phyloP scores from a whole-genome alignment of 2,329 filamentous ascomycete species.

The Hypoxylon sp. region DNA sequence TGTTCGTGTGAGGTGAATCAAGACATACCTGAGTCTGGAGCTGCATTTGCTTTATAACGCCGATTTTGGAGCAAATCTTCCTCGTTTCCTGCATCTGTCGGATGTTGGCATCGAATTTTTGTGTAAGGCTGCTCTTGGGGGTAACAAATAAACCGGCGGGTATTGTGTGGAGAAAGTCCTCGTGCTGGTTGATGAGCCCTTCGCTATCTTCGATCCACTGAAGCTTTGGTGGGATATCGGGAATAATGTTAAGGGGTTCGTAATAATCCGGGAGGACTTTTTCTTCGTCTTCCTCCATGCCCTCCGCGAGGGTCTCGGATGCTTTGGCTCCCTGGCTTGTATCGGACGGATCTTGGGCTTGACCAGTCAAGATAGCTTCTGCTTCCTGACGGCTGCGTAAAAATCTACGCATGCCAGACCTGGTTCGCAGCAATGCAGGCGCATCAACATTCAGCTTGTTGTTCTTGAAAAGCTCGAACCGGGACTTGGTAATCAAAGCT shows the following conservation, averaged over 20 bases:
- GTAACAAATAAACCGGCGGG: slow-evolving; percentile 78
- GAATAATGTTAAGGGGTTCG: slow-evolving; percentile 83
- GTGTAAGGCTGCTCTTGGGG: slow-evolving; percentile 75
- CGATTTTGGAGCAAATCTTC: slow-evolving; percentile 95
- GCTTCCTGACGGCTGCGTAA: slow-evolving; percentile 79
- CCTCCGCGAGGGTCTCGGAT: slow-evolving; percentile 86
- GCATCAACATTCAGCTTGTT: slow-evolving; percentile 87
- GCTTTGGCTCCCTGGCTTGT: slow-evolving; percentile 60
- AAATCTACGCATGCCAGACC: slow-evolving; percentile 89
- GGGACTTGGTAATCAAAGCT: slow-evolving; percentile 83
- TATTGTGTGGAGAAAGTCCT: slow-evolving; percentile 82
- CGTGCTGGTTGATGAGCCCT: slow-evolving; percentile 86
- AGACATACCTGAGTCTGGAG: slow-evolving; percentile 85
- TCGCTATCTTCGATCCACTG: slow-evolving; percentile 91
- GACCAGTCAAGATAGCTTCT: slow-evolving; percentile 56
- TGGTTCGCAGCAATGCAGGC: slow-evolving; percentile 83
- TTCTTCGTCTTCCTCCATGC: slow-evolving; percentile 90
- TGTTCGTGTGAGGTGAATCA: slow-evolving; percentile 1
- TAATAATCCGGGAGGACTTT: slow-evolving; percentile 93
- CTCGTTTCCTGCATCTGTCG: slow-evolving; percentile 95
- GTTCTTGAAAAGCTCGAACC: slow-evolving; percentile 84
- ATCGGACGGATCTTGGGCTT: slow-evolving; percentile 55
- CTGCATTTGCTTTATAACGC: slow-evolving; percentile 99
- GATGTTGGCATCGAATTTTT: slow-evolving; percentile 89
- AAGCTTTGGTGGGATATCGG: slow-evolving; percentile 79